These are phyloP conservation scores for Heterobasidion occidentale DNA, from an alignment of 1,284 basidiomycete genomes.

Conservation along the genomic window DNA sequence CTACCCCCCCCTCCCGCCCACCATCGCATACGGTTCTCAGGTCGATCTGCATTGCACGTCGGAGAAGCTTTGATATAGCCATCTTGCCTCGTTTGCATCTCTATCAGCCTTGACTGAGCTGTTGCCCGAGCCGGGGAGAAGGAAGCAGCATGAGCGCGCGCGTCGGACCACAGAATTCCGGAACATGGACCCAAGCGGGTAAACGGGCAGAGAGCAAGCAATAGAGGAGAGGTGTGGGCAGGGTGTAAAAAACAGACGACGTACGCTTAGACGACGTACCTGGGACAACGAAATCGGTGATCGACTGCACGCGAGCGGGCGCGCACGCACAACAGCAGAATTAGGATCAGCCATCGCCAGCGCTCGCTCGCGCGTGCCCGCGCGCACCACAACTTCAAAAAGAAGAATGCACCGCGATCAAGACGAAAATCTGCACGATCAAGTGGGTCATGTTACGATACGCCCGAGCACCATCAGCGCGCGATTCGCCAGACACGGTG, in stretches of 20 bases:
- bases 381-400: too few species aligned
- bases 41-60: too few species aligned
- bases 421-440: conserved; percentile 8
- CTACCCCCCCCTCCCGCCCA: too few species aligned
- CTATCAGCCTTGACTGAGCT: too few species aligned
- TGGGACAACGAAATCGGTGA: conserved; percentile 13
- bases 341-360: background rate
- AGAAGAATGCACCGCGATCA: conserved; percentile 8
- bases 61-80: too few species aligned
- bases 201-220: too few species aligned
- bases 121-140: too few species aligned
- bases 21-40: too few species aligned
- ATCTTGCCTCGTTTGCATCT: too few species aligned
- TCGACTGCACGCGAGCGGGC: conserved; percentile 9
- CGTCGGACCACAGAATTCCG: too few species aligned
- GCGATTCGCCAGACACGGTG: background rate
- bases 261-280: conserved; percentile 13
- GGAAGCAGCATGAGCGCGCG: background rate
- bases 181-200: too few species aligned
- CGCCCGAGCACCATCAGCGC: background rate
- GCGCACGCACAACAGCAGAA: background rate
- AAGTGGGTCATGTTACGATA: background rate
- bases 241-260: background rate
- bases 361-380: too few species aligned
- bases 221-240: background rate